Conservation (phyloP, 352 stramenopile genomes). For the Elongisporangium prolatum region DNA sequence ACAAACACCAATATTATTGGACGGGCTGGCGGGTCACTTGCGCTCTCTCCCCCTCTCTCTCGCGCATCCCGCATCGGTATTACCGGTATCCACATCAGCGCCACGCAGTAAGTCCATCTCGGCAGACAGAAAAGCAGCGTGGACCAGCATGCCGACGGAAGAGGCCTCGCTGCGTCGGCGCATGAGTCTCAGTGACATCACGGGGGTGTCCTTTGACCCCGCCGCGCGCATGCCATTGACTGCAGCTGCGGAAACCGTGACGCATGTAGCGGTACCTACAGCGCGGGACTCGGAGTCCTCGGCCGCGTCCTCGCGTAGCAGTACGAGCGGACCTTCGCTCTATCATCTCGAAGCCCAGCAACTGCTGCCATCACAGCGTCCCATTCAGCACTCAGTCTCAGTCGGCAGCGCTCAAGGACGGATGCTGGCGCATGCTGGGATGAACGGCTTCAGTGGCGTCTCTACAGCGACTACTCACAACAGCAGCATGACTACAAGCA, state of each 20-base stretch:
- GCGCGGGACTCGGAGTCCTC: neutral
- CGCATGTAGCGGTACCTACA: neutral
- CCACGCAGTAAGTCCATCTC: neutral
- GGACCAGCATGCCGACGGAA: neutral
- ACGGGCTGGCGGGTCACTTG: neutral
- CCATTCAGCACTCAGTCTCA: neutral
- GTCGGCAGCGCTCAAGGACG: neutral
- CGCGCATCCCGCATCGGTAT: neutral
- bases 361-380: neutral
- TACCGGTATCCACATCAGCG: neutral
- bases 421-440: neutral
- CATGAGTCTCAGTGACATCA: neutral
- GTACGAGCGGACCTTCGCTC: neutral
- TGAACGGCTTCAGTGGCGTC: neutral
- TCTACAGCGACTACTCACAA: neutral
- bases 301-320: neutral
- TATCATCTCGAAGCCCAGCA: neutral
- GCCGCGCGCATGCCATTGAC: neutral
- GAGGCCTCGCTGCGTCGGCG: neutral
- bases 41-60: neutral
- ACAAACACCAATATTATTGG: neutral
- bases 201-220: neutral
- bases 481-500: neutral
- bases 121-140: neutral
- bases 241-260: neutral